phyloP scores from a whole-genome alignment of 371 early-diverging fungal species.

The Massospora cicadina region DNA sequence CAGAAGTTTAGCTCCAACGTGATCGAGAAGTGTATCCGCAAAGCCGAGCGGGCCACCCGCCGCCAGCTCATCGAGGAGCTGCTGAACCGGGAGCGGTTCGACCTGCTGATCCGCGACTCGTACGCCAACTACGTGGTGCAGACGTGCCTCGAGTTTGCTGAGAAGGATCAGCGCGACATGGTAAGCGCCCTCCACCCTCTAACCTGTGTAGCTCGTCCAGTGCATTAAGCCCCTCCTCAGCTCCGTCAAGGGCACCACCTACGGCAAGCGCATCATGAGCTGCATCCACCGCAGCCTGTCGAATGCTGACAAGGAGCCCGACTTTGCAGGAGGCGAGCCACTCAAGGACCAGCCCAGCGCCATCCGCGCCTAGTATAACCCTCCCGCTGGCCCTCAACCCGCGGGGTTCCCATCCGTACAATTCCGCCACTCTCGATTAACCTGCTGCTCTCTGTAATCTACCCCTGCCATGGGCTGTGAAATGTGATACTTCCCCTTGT shows the following conservation, averaged over 20 bases:
- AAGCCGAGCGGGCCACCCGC: conserved; percentile 48
- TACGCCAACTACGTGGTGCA: conserved; percentile 87
- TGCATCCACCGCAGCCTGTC: neutral
- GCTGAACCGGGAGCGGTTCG: conserved; percentile 40
- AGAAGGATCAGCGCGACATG: conserved; percentile 41
- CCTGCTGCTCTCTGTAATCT: neutral
- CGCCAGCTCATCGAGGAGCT: conserved; percentile 51
- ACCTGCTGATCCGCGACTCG: conserved; percentile 63
- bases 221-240: neutral
- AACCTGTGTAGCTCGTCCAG: conserved; percentile 13
- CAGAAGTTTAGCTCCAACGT: conserved; percentile 90
- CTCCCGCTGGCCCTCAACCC: neutral
- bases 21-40: conserved; percentile 83
- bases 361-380: neutral
- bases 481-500: neutral
- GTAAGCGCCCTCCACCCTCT: neutral
- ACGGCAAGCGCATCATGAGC: conserved; percentile 7
- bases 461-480: neutral
- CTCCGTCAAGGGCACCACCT: neutral
- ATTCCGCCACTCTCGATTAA: neutral
- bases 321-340: neutral
- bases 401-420: neutral
- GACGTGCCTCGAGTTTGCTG: conserved; percentile 73
- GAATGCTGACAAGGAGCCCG: neutral
- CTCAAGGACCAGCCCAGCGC: neutral